Evolutionary conservation across 192 early-diverging fungal species (phyloP).

Genomic region (Phycomyces nitens): DNA sequence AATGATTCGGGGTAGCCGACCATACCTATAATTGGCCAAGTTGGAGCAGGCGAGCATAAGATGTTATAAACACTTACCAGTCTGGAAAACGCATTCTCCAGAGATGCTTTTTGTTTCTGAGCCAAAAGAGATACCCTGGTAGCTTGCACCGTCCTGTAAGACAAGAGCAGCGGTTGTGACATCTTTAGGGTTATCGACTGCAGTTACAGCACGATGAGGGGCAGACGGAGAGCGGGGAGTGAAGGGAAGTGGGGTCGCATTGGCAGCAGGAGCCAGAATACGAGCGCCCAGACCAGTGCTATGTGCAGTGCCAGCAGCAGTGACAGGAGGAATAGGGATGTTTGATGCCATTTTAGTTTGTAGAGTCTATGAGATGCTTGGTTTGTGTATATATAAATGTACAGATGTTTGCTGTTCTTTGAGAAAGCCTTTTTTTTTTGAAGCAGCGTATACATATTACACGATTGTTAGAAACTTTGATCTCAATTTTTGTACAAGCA

Average conservation of each 20-base stretch:
- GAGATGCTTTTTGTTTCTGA: slow-evolving; percentile 78
- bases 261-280: slow-evolving; percentile 33
- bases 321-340: slow-evolving; percentile 16
- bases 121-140: slow-evolving; percentile 94
- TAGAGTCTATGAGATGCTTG: background rate
- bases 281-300: background rate
- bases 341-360: background rate
- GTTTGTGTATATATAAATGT: slow-evolving; percentile 11
- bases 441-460: background rate
- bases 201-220: slow-evolving; percentile 37
- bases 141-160: slow-evolving; percentile 81
- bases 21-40: slow-evolving; percentile 63
- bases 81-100: slow-evolving; percentile 99
- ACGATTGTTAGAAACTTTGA: background rate
- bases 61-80: slow-evolving; percentile 58
- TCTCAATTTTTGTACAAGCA: background rate
- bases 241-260: slow-evolving; percentile 18
- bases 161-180: slow-evolving; percentile 65
- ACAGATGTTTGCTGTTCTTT: background rate
- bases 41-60: background rate
- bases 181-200: slow-evolving; percentile 31
- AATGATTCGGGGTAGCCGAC: slow-evolving; percentile 98
- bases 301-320: slow-evolving; percentile 24
- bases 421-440: too few species aligned
- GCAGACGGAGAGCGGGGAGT: slow-evolving; percentile 35